Conservation (phyloP, 2,329 filamentous ascomycete genomes). For the Aspergillus sp. region DNA sequence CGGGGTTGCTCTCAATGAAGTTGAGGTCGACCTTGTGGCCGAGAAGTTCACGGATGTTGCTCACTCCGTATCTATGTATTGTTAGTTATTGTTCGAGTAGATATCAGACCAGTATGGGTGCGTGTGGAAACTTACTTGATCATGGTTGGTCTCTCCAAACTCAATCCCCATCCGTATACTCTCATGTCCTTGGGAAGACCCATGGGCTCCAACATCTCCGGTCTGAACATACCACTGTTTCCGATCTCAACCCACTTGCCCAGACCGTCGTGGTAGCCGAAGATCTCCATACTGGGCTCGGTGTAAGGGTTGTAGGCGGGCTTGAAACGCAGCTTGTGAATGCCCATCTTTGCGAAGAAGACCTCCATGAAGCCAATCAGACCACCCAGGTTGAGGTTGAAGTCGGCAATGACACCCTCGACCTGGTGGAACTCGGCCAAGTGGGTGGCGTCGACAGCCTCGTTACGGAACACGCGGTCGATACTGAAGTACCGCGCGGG, state of each 20-base stretch:
- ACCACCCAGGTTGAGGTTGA: constrained; percentile 84
- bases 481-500: constrained; percentile 98
- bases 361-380: constrained; percentile 91
- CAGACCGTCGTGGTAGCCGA: constrained; percentile 85
- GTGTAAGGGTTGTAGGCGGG: constrained; percentile 95
- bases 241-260: constrained; percentile 95
- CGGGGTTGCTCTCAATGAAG: constrained; percentile 88
- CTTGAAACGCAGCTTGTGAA: constrained; percentile 85
- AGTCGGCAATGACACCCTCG: constrained; percentile 97
- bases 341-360: constrained; percentile 96
- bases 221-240: constrained; percentile 97
- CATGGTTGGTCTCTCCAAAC: constrained; percentile 93
- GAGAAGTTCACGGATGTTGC: constrained; percentile 85
- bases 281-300: constrained; percentile 97
- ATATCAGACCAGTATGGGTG: background rate
- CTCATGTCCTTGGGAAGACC: constrained; percentile 85
- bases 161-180: constrained; percentile 91
- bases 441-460: constrained; percentile 95
- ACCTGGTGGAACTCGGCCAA: constrained; percentile 98
- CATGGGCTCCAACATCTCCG: constrained; percentile 96
- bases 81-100: constrained; percentile 3
- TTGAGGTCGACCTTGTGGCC: constrained; percentile 93
- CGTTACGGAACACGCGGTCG: constrained; percentile 96
- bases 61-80: constrained; percentile 58
- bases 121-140: constrained; percentile 65